A percentile compares a stretch with the other conserved stretches of the same genome.
Evolutionary conservation across 2,329 filamentous ascomycete species (phyloP).

Genomic region (Trematosphaeria pertusa): DNA sequence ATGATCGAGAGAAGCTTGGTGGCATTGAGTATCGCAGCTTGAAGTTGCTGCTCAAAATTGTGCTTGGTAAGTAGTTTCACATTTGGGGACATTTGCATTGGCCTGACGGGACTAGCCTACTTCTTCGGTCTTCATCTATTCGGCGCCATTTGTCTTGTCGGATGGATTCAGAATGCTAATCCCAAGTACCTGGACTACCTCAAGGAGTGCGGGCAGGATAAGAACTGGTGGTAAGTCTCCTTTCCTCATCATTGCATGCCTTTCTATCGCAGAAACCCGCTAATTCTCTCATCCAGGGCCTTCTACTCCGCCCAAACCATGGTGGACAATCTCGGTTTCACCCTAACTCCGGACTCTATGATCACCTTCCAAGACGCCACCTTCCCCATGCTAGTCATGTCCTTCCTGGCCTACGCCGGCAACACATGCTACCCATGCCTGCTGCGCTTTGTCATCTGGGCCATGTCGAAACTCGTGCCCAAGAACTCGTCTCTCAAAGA

Average conservation of each 20-base stretch:
- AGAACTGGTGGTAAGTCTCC: conserved; percentile 59
- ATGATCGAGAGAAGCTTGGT: conserved; percentile 54
- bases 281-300: too few relatives aligned
- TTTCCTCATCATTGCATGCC: conserved; percentile 26
- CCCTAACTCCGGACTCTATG: conserved; percentile 64
- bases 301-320: conserved; percentile 57
- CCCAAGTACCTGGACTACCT: conserved; percentile 57
- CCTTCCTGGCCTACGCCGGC: conserved; percentile 58
- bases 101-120: conserved; percentile 43
- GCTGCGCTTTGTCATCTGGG: conserved; percentile 65
- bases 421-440: conserved; percentile 65
- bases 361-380: conserved; percentile 60
- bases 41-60: conserved; percentile 57
- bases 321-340: conserved; percentile 60
- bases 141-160: conserved; percentile 54
- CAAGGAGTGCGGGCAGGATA: conserved; percentile 49
- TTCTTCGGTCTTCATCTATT: conserved; percentile 58
- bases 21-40: conserved; percentile 60
- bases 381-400: conserved; percentile 57
- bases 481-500: conserved; percentile 46
- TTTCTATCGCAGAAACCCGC: too few relatives aligned
- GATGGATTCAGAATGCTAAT: conserved; percentile 52
- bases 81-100: conserved; percentile 15
- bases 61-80: conserved; percentile 37
- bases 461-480: conserved; percentile 55